Percentiles rank a stretch among this genome's conserved stretches.
phyloP scores from a whole-genome alignment of 768 basidiomycete species.

The Pleurotus citrinopileatus region DNA sequence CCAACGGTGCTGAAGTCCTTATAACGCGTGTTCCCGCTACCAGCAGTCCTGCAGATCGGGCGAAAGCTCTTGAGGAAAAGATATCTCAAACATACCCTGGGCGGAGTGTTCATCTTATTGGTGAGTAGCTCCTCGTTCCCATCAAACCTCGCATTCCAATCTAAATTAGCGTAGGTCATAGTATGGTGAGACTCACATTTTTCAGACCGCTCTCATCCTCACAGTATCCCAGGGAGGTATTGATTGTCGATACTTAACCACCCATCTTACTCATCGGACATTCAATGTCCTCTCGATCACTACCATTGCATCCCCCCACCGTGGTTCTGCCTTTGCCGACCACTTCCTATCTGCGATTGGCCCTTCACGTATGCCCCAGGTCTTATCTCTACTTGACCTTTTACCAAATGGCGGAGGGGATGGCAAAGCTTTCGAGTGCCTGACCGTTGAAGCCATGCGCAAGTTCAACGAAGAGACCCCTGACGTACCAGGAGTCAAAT shows the following conservation, averaged over 20 bases:
- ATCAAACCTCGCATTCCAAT: conserved; percentile 6
- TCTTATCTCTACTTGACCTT: conserved; percentile 74
- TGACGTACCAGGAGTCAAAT: conserved; percentile 73
- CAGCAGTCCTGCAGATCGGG: conserved; percentile 83
- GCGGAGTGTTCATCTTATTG: conserved; percentile 84
- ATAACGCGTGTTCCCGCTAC: conserved; percentile 95
- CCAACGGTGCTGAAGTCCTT: conserved; percentile 86
- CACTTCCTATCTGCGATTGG: conserved; percentile 82
- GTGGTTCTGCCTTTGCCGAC: conserved; percentile 91
- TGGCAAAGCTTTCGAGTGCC: conserved; percentile 87
- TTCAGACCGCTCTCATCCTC: neutral
- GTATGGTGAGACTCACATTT: conserved; percentile 49
- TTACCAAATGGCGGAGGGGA: conserved; percentile 93
- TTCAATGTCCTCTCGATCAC: conserved; percentile 87
- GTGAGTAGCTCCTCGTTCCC: conserved; percentile 28
- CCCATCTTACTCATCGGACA: conserved; percentile 66
- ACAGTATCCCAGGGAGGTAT: conserved; percentile 62
- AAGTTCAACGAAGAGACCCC: conserved; percentile 86
- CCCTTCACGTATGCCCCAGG: conserved; percentile 58
- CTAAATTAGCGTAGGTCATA: conserved; percentile 50
- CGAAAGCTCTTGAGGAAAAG: conserved; percentile 81
- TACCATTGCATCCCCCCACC: conserved; percentile 93
- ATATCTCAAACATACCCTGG: conserved; percentile 82
- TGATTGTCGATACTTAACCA: conserved; percentile 88
- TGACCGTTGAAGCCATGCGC: conserved; percentile 84